These are phyloP conservation scores for Actinomortierella ambigua DNA, from an alignment of 371 early-diverging fungal genomes.

Conservation along the genomic window DNA sequence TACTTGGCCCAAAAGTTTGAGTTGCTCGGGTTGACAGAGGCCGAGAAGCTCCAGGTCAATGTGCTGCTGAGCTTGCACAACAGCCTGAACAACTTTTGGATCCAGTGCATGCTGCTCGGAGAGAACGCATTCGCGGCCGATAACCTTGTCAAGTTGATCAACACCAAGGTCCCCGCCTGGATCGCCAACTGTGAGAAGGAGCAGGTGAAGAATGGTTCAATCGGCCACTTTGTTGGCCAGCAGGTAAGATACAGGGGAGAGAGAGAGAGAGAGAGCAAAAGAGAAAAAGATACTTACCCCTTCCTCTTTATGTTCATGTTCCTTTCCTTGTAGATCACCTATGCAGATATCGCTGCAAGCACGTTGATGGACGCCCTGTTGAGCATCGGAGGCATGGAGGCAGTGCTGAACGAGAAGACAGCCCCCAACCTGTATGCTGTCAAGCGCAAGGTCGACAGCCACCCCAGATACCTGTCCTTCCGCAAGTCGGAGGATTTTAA, in stretches of 20 bases:
- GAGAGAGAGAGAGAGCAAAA: too few relatives aligned
- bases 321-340: conserved; percentile 3
- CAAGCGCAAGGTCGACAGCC: conserved; percentile 17
- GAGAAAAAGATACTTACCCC: too few relatives aligned
- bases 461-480: conserved; percentile 8
- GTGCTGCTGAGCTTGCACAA: too few relatives aligned
- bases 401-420: conserved; percentile 4
- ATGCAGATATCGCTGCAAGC: conserved; percentile 16
- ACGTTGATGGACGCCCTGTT: conserved; percentile 13
- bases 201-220: conserved; percentile 10
- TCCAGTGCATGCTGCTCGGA: too few relatives aligned
- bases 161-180: conserved; percentile 6
- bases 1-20: conserved; percentile 12
- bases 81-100: too few relatives aligned
- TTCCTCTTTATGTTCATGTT: too few relatives aligned
- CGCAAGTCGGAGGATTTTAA: conserved; percentile 16
- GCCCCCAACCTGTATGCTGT: conserved; percentile 14
- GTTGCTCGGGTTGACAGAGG: conserved; percentile 6
- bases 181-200: conserved; percentile 11
- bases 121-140: conserved; percentile 5
- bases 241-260: conserved; percentile 8
- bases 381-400: background rate
- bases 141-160: conserved; percentile 8
- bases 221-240: conserved; percentile 18
- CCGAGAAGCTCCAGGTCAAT: too few relatives aligned